Evolutionary conservation across 805 yeast genomes (phyloP).

Genomic region (Schwanniomyces vanrijiae): DNA sequence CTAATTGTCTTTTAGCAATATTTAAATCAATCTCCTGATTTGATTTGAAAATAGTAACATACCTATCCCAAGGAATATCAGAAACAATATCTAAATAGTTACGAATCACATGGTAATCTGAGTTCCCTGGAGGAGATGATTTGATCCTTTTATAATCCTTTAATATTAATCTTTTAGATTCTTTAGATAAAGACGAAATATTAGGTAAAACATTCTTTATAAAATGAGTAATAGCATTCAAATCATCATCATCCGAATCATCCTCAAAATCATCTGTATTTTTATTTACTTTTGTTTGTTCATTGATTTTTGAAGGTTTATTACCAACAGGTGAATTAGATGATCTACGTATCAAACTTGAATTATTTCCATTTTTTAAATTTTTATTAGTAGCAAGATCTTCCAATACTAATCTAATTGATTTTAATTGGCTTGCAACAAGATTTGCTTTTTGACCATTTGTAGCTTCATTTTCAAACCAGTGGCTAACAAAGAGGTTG

Average conservation of each 20-base stretch:
- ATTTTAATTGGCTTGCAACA: constrained; percentile 54
- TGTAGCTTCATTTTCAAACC: constrained; percentile 51
- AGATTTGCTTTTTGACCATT: constrained; percentile 53
- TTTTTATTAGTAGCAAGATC: constrained; percentile 35
- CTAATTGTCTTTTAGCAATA: constrained; percentile 37
- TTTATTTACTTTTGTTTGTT: constrained; percentile 2
- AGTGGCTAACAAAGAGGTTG: constrained; percentile 37
- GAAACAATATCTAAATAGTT: constrained; percentile 63
- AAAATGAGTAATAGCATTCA: constrained; percentile 35
- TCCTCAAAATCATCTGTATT: constrained; percentile 39
- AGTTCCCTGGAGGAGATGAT: constrained; percentile 54
- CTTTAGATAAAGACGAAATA: constrained; percentile 31
- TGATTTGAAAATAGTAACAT: constrained; percentile 26
- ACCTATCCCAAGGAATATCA: constrained; percentile 62
- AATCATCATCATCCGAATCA: constrained; percentile 47
- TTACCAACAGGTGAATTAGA: constrained; percentile 1
- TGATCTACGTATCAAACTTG: constrained; percentile 16
- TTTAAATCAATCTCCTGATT: constrained; percentile 51
- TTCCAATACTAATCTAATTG: constrained; percentile 50
- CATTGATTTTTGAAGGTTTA: constrained; percentile 3
- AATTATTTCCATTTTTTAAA: constrained; percentile 5
- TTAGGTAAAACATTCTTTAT: constrained; percentile 36
- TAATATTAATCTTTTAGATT: constrained; percentile 38
- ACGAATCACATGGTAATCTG: constrained; percentile 64
- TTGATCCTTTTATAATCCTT: constrained; percentile 57